Evolutionary conservation across 1,139 yeast genomes (phyloP), one percentile per base, ranked within the genome.

Genomic region (Suhomyces bribrorum): DNA sequence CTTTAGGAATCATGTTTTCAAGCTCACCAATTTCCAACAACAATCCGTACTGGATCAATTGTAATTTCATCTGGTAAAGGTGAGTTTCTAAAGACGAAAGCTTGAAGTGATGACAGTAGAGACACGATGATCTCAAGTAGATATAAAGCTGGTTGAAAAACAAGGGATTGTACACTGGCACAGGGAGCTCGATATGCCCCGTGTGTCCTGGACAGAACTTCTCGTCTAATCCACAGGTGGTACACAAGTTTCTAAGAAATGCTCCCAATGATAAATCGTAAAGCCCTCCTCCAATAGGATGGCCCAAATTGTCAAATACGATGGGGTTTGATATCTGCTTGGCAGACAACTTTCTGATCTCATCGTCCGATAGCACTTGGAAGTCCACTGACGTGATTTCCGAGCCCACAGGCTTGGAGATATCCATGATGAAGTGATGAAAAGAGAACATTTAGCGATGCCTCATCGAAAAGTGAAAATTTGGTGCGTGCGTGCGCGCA

Each of bases 131-230:
- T 61, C 97, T 76, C 56, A 94, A 73, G 54, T 84, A 82, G 44
- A 86, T 76, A 69, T 83, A 92, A 73, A 94, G 73, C 64, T 92
- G 97, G 57, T 81, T 79, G 79, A 94, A 92, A 59, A 94, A 92
- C 54, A 94, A 69, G 13, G 98, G 97, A 59, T 89, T 92, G 70
- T 89, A 94, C 32, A 88, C 95, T 5, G 97, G 96, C 28, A 88
- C 84, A 7, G 98, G 98, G 50, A 94, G 76, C 61, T 92, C 97
- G 44, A 94, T 89, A 63, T 94, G 98, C 43, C 99, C 99, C 66
- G 88, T 89, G 63, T 94, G 99, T 26, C 99, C 99, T 3, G 97
- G 97, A 68, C 99, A 94, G 56, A 80, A 84, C 57, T 86, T 81
- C 53, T 92, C 97, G 60, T 89, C 96, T 47, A 92, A 73, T 18